These are phyloP conservation scores for Xerocomellus chrysenteron DNA, from an alignment of 768 basidiomycete species.

Conservation along the genomic window DNA sequence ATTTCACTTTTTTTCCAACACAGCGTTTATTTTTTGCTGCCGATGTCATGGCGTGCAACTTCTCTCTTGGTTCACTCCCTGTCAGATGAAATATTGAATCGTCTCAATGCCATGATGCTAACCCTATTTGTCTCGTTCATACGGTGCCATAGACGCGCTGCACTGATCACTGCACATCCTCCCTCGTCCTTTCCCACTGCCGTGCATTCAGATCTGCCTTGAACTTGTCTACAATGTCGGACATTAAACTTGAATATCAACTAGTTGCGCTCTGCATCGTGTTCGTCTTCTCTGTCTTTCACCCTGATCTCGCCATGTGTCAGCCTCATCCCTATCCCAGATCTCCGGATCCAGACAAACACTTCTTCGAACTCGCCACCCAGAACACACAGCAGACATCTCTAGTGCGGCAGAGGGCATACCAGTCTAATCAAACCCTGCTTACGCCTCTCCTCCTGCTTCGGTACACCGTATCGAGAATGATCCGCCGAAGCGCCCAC, in stretches of 20 bases:
- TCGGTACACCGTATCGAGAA: conserved; percentile 6
- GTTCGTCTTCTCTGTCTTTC: conserved; percentile 1
- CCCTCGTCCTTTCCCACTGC: not conserved
- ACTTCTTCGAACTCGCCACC: conserved; percentile 16
- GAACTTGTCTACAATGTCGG: conserved; percentile 10
- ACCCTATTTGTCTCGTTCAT: no score
- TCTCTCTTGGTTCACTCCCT: conserved; percentile 12
- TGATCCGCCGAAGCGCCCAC: conserved; percentile 23
- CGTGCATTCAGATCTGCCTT: not conserved
- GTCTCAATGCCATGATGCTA: no score
- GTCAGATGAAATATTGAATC: not conserved
- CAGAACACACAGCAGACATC: conserved; percentile 1
- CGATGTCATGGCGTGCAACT: not conserved
- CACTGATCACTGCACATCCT: no score
- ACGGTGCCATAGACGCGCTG: no score
- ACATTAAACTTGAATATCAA: conserved; percentile 21
- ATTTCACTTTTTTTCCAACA: not conserved
- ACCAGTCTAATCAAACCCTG: conserved; percentile 4
- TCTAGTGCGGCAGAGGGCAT: conserved; percentile 23
- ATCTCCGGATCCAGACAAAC: conserved; percentile 14
- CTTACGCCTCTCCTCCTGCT: not conserved
- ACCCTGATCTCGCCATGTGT: conserved; percentile 13
- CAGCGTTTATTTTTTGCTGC: not conserved
- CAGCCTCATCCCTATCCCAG: conserved; percentile 12
- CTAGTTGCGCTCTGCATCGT: conserved; percentile 9